These are phyloP conservation scores for Microstegium vimineum DNA, from an alignment of 176 grass and related monocot species.

Conservation along the genomic window DNA sequence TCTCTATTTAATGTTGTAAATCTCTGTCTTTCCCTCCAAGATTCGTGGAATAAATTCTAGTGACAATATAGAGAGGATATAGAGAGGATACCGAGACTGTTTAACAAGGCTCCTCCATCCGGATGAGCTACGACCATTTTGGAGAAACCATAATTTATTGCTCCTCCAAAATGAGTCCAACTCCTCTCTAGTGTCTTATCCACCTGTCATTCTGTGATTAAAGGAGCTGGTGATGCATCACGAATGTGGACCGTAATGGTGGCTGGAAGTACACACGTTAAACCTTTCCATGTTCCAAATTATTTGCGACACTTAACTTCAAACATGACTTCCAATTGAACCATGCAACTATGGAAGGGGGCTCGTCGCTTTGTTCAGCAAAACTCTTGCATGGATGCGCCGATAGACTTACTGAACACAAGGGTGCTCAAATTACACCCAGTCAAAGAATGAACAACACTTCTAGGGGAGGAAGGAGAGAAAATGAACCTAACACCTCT, in stretches of 20 bases:
- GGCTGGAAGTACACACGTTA: not conserved
- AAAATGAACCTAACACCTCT: constrained; percentile 45
- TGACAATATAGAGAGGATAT: too few species aligned
- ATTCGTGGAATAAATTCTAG: too few species aligned
- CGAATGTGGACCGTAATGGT: not conserved
- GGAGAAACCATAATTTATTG: too few species aligned
- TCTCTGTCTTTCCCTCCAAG: too few species aligned
- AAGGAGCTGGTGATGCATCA: not conserved
- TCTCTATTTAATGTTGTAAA: too few species aligned
- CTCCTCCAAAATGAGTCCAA: too few species aligned
- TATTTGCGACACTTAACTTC: not conserved
- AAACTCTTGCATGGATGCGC: constrained; percentile 34
- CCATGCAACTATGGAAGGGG: not conserved
- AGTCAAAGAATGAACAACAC: constrained; percentile 68
- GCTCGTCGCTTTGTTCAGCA: not conserved
- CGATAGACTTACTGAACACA: constrained; percentile 31
- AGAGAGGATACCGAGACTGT: too few species aligned
- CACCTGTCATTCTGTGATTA: not conserved
- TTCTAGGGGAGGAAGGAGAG: constrained; percentile 15
- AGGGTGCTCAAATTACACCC: constrained; percentile 82
- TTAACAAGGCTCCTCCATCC: too few species aligned
- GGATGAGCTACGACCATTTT: too few species aligned
- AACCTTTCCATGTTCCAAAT: not conserved
- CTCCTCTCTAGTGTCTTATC: too few species aligned
- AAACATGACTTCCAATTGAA: not conserved